Evolutionary conservation across 2,329 filamentous ascomycete species (phyloP).

Genomic region (Fusarium newnesense): DNA sequence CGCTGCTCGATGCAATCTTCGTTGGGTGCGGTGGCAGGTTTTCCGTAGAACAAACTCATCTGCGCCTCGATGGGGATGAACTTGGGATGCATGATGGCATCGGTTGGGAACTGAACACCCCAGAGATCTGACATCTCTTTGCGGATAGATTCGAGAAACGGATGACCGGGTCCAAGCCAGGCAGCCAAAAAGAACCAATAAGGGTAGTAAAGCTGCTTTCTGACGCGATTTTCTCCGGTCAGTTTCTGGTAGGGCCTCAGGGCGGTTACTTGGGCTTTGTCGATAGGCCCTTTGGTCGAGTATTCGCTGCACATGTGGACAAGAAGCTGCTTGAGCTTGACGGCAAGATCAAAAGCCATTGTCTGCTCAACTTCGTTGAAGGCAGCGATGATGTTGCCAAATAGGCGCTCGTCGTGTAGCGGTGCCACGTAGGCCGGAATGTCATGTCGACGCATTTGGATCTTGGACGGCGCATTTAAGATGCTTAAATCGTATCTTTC

Average conservation of each 20-base stretch:
- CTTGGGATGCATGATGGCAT: fast-evolving
- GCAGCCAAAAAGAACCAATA: background rate
- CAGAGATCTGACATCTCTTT: background rate
- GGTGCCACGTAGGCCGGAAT: too few relatives aligned
- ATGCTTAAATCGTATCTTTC: background rate
- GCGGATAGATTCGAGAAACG: fast-evolving
- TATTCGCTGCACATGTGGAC: too few relatives aligned
- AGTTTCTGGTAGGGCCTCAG: background rate
- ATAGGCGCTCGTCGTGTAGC: fast-evolving
- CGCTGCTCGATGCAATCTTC: background rate
- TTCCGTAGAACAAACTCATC: background rate
- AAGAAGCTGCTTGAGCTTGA: fast-evolving
- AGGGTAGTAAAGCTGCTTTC: fast-evolving
- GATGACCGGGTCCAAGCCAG: fast-evolving
- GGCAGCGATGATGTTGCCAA: background rate
- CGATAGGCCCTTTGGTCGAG: fast-evolving
- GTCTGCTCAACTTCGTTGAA: fast-evolving
- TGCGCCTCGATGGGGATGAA: fast-evolving
- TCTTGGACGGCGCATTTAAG: fast-evolving
- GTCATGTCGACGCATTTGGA: fast-evolving
- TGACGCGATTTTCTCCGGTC: fast-evolving
- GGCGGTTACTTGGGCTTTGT: background rate
- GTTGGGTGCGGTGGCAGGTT: fast-evolving
- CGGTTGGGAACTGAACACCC: fast-evolving
- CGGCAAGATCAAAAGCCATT: background rate